Base-by-base conservation (phyloP, 257 asterid genomes). In the Ocimum tenuiflorum region DNA sequence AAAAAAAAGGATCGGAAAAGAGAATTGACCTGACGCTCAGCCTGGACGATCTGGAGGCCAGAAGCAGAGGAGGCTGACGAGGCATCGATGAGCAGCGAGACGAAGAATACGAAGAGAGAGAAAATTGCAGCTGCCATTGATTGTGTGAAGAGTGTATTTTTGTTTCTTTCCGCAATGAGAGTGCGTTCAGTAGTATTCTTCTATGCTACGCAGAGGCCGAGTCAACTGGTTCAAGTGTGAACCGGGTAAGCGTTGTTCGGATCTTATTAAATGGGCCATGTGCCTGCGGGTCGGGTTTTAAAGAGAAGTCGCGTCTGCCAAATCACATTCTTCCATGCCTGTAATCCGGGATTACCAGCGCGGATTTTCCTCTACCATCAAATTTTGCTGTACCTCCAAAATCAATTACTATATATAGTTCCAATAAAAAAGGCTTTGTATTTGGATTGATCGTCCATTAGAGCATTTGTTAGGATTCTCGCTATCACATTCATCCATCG, bases 11-110 rank as follows among this genome's bases (percentile, higher is more conserved):
- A 70, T 38, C 57, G 54, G 41, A 43, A 2, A 55, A 61, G 55
- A 13, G 36, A 56, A 57, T 41, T 73, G 66, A 89, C 99, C 68
- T 91, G 86, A 33, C 99, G 90, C 82, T 92, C 97, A 65, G 97
- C 97, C 17, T 72, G 83, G 60, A 80, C 71, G 87, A 92, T 86
- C 82, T 89, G 95, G 55, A 92, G 91, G 70, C 85, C 82, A 39
- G 81, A 41, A 19, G 80, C 42, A 18, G 80, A 24, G 1, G 78
- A 36, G 1, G 91, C 84, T 49, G 72, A 53, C 14, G 77, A 63
- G 17, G 70, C 7, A 45, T 51, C 8, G 76, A 75, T 73, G 60
- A 79, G 65, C 45, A 75, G 54, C 12, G 62, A 64, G 50, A 75
- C 18, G 60, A 51, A 52, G 22, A 73, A 35, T 6, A 76, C 41